Evolutionary conservation across 225 moss, liverwort and hornwort species (phyloP).

Genomic region (Anthoceros angustus): DNA sequence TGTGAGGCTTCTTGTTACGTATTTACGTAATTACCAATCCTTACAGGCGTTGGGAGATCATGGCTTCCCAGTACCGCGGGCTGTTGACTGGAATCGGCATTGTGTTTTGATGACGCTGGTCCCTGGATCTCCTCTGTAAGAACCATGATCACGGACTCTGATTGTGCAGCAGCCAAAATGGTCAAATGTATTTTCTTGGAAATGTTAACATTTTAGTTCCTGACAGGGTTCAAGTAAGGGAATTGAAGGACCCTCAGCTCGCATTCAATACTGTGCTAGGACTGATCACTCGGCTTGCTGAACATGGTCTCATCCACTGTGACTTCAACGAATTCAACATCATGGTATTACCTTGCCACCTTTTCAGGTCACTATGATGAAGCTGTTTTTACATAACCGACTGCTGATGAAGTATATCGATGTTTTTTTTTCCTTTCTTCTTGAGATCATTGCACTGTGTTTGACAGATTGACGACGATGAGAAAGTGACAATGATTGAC

Average conservation of each 20-base stretch:
- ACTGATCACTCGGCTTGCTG: slow-evolving; percentile 59
- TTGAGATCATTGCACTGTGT: not conserved
- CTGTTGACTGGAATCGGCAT: slow-evolving; percentile 77
- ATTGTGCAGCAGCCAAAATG: not conserved
- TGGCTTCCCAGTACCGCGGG: slow-evolving; percentile 69
- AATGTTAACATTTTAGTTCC: slow-evolving; percentile 9
- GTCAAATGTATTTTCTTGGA: not conserved
- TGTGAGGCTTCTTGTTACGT: not conserved
- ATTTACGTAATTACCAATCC: too few species aligned
- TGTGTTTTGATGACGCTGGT: slow-evolving; percentile 81
- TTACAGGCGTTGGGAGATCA: slow-evolving; percentile 63
- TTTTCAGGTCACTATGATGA: not conserved
- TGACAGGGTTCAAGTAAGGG: slow-evolving; percentile 71
- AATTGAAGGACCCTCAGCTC: slow-evolving; percentile 34
- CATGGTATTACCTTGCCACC: slow-evolving; percentile 27
- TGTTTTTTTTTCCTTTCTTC: too few species aligned
- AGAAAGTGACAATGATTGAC: slow-evolving; percentile 84
- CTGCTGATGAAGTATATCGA: too few species aligned
- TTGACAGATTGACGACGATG: slow-evolving; percentile 50
- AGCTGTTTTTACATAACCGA: not conserved
- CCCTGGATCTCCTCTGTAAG: slow-evolving; percentile 72
- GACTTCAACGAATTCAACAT: slow-evolving; percentile 90
- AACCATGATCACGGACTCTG: not conserved
- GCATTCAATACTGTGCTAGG: slow-evolving; percentile 59
- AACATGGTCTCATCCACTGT: slow-evolving; percentile 76